Evolutionary conservation across 441 rosid genomes (phyloP).

Genomic region (Theobroma grandiflorum): DNA sequence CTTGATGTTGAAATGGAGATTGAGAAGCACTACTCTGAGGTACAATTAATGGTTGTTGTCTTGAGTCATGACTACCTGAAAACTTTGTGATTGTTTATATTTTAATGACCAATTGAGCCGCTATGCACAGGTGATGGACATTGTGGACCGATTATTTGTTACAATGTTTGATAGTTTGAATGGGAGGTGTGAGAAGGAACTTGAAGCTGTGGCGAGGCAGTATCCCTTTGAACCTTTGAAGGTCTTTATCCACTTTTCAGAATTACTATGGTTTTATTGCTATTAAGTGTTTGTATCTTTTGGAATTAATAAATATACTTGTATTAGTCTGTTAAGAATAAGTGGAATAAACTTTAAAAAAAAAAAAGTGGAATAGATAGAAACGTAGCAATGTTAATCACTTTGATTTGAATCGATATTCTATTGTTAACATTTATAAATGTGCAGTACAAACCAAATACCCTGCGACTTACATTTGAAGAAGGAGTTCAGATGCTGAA

Average conservation of each 20-base stretch:
- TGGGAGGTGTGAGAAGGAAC: slow-evolving; percentile 70
- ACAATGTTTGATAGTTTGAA: slow-evolving; percentile 73
- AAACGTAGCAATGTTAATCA: not conserved
- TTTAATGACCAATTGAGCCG: slow-evolving; percentile 29
- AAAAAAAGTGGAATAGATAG: slow-evolving; percentile 10
- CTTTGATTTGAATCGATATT: slow-evolving; percentile 23
- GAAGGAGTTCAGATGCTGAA: slow-evolving; percentile 94
- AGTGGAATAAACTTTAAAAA: too few species aligned
- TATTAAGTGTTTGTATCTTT: slow-evolving; percentile 1
- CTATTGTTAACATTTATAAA: slow-evolving; percentile 33
- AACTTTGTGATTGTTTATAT: slow-evolving; percentile 6
- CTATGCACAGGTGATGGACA: slow-evolving; percentile 76
- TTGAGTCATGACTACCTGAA: slow-evolving; percentile 14
- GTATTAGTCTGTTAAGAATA: not conserved
- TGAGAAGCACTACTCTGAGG: slow-evolving; percentile 80
- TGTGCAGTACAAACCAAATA: slow-evolving; percentile 75
- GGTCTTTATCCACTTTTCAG: slow-evolving; percentile 46
- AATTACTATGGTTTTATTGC: slow-evolving; percentile 19
- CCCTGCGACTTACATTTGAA: slow-evolving; percentile 72
- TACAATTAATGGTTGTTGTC: slow-evolving; percentile 32
- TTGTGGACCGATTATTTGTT: slow-evolving; percentile 77
- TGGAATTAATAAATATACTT: not conserved
- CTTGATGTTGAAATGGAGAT: slow-evolving; percentile 96
- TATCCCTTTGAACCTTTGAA: slow-evolving; percentile 86
- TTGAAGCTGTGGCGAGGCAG: slow-evolving; percentile 77